Conservation (phyloP, 805 yeast species). For the Blastobotrys terrestris region DNA sequence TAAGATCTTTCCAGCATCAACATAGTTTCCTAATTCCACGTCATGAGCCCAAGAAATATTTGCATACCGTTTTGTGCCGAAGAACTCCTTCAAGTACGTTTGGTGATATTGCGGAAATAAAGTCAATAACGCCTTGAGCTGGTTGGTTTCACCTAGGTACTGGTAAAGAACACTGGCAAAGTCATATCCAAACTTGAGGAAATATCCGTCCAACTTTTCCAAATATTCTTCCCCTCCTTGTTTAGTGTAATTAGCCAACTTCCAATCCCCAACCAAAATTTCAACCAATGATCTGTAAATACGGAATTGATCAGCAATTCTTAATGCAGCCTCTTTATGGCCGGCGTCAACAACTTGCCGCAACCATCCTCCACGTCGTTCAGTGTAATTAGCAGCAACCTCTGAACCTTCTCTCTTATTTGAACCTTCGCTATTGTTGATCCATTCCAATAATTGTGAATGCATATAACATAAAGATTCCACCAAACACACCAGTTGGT, state of each 20-base stretch:
- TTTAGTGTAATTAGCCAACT: conserved; percentile 4
- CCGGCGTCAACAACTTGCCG: conserved; percentile 44
- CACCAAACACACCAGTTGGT: conserved; percentile 32
- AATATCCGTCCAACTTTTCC: conserved; percentile 34
- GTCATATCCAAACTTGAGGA: conserved; percentile 55
- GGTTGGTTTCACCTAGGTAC: conserved; percentile 48
- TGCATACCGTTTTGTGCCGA: conserved; percentile 33
- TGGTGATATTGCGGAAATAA: conserved; percentile 48
- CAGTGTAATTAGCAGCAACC: conserved; percentile 18
- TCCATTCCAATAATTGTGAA: conserved; percentile 17
- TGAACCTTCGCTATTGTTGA: conserved; percentile 7
- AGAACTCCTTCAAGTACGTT: conserved; percentile 45
- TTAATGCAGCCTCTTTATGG: conserved; percentile 48
- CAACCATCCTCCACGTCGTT: conserved; percentile 50
- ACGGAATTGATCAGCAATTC: conserved; percentile 56
- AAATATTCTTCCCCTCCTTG: conserved; percentile 5
- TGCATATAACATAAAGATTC: conserved; percentile 38
- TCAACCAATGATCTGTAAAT: conserved; percentile 63
- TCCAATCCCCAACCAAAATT: conserved; percentile 42
- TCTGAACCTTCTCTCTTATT: conserved; percentile 12
- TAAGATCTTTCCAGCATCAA: conserved; percentile 45
- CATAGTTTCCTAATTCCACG: conserved; percentile 45
- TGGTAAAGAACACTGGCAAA: conserved; percentile 64
- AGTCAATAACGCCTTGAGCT: conserved; percentile 47
- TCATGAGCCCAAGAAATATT: conserved; percentile 67